A percentile compares a stretch with the other conserved stretches of the same genome.
phyloP scores from a whole-genome alignment of 2,329 filamentous ascomycete species.

The Didymella segeticola region DNA sequence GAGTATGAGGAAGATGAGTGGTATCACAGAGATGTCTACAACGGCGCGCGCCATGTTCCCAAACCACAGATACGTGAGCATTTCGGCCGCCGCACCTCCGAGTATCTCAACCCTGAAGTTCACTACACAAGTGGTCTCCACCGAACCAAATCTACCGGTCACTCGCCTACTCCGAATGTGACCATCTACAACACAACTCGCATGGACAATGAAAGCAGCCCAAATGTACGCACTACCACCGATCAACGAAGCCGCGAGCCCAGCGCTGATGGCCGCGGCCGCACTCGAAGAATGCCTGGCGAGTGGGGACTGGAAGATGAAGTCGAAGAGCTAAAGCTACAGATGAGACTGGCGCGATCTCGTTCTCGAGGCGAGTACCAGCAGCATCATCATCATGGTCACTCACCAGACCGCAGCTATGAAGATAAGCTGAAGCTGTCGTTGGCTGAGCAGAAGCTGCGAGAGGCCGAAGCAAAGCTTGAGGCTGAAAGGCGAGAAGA shows the following conservation, averaged over 20 bases:
- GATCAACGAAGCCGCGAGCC: slow-evolving; percentile 37
- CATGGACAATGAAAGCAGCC: slow-evolving; percentile 46
- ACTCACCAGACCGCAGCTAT: slow-evolving; percentile 27
- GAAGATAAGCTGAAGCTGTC: slow-evolving; percentile 44
- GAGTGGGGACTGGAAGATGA: slow-evolving; percentile 48
- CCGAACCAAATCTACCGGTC: slow-evolving; percentile 54
- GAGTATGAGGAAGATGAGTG: slow-evolving; percentile 38
- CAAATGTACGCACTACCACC: slow-evolving; percentile 37
- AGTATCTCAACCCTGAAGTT: slow-evolving; percentile 40
- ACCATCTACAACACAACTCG: slow-evolving; percentile 56
- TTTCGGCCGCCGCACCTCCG: slow-evolving; percentile 35
- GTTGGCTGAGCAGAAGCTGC: slow-evolving; percentile 44
- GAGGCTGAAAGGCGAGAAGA: slow-evolving; percentile 43
- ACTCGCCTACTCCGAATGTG: slow-evolving; percentile 53
- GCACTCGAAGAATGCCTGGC: slow-evolving; percentile 39
- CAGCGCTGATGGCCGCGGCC: slow-evolving; percentile 41
- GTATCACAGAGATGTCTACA: slow-evolving; percentile 28
- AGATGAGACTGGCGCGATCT: slow-evolving; percentile 31
- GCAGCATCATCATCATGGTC: slow-evolving; percentile 30
- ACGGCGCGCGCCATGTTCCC: slow-evolving; percentile 44
- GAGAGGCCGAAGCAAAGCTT: slow-evolving; percentile 44
- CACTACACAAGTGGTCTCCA: slow-evolving; percentile 46
- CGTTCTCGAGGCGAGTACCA: slow-evolving; percentile 35
- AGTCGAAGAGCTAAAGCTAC: slow-evolving; percentile 38
- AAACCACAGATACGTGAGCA: slow-evolving; percentile 21